Conservation (phyloP, 2,329 filamentous ascomycete species). For the Periconia sp. region DNA sequence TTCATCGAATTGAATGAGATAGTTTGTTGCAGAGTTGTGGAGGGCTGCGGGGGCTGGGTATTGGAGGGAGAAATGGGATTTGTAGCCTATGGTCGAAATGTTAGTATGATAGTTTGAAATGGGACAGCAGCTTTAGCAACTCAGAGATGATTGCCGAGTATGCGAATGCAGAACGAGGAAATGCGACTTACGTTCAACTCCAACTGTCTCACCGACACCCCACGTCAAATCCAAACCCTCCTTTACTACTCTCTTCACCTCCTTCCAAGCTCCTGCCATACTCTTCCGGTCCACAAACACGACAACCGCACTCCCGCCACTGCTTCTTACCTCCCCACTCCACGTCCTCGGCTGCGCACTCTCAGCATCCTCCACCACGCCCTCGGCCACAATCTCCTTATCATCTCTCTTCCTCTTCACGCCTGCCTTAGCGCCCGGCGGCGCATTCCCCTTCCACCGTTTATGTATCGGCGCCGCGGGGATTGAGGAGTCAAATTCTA, state of each 20-base stretch:
- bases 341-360: slow-evolving; percentile 70
- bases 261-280: slow-evolving; percentile 75
- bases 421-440: slow-evolving; percentile 2
- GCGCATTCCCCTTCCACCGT: slow-evolving; percentile 39
- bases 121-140: not conserved
- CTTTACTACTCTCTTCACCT: slow-evolving; percentile 63
- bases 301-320: slow-evolving; percentile 78
- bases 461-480: slow-evolving; percentile 49
- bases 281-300: slow-evolving; percentile 82
- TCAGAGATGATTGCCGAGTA: slow-evolving; percentile 9
- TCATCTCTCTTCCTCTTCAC: slow-evolving; percentile 30
- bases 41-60: slow-evolving; percentile 69
- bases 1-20: slow-evolving; percentile 77
- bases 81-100: slow-evolving; percentile 49
- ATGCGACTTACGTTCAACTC: slow-evolving; percentile 54
- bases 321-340: slow-evolving; percentile 69
- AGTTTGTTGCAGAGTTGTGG: slow-evolving; percentile 77
- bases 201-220: slow-evolving; percentile 56
- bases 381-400: slow-evolving; percentile 37
- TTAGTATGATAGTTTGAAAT: slow-evolving; percentile 3
- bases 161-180: not conserved
- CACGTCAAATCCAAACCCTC: slow-evolving; percentile 65
- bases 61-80: slow-evolving; percentile 67
- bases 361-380: slow-evolving; percentile 58
- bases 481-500: slow-evolving; percentile 65